Evolutionary conservation across 345 rosid species (phyloP).

Genomic region (Rubroshorea leprosula): DNA sequence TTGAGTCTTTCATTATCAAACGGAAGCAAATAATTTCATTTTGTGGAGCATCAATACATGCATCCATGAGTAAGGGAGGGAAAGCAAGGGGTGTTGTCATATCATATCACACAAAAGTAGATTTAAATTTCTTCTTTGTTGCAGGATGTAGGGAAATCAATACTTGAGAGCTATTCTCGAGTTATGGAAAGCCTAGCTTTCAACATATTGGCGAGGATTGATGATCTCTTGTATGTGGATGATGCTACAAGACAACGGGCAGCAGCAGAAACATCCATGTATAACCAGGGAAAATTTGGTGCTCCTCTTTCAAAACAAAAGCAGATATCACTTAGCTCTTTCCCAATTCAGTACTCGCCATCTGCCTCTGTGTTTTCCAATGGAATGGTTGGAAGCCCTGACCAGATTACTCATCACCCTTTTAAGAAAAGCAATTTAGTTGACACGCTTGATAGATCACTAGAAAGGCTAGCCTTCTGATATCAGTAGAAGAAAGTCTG

Average conservation of each 20-base stretch:
- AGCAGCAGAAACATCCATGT: constrained; percentile 20
- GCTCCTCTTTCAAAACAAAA: constrained; percentile 19
- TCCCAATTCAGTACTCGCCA: constrained; percentile 11
- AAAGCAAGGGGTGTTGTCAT: too few species aligned
- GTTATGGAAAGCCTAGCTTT: constrained; percentile 44
- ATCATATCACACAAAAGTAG: too few species aligned
- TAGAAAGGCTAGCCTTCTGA: constrained; percentile 25
- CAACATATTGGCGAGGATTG: constrained; percentile 37
- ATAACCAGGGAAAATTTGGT: constrained; percentile 16
- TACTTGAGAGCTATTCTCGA: constrained; percentile 48
- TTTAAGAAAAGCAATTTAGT: constrained; percentile 16
- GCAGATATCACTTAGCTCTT: constrained; percentile 18
- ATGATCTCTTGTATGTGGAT: constrained; percentile 37
- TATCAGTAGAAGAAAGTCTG: background rate
- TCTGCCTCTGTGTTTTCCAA: constrained; percentile 12
- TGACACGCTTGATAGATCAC: constrained; percentile 10
- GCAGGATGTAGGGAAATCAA: constrained; percentile 45
- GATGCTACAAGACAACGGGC: constrained; percentile 37
- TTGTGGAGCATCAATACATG: too few species aligned
- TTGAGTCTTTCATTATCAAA: too few species aligned
- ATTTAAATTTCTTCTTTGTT: background rate
- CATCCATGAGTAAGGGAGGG: too few species aligned
- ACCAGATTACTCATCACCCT: background rate
- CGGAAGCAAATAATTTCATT: too few species aligned
- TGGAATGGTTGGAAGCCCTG: constrained; percentile 10